phyloP scores from a whole-genome alignment of 371 early-diverging fungal genomes.

The Actinomucor elegans region DNA sequence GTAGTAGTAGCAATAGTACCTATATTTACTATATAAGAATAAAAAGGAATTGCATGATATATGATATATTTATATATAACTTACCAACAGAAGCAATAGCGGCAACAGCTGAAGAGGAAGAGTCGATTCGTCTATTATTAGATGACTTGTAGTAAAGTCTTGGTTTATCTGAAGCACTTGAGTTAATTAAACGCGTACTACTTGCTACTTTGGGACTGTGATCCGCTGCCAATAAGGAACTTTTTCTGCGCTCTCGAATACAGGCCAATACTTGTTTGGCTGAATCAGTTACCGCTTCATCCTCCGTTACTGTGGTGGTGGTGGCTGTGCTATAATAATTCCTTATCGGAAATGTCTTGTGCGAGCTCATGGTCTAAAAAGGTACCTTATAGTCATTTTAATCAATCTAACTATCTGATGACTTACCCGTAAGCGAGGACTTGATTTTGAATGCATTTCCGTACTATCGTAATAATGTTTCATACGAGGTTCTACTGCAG shows the following conservation, averaged over 20 bases:
- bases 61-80: too few species aligned
- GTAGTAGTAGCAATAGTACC: too few species aligned
- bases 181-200: not conserved
- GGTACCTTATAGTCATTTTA: not conserved
- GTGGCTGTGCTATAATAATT: not conserved
- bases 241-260: conserved; percentile 19
- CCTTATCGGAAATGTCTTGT: not conserved
- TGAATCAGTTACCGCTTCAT: conserved; percentile 8
- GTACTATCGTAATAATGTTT: not conserved
- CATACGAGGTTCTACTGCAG: not conserved
- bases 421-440: not conserved
- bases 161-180: too few species aligned
- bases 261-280: conserved; percentile 20
- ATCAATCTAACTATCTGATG: not conserved
- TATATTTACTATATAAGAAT: too few species aligned
- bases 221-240: conserved; percentile 1
- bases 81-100: too few species aligned
- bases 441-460: not conserved
- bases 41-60: too few species aligned
- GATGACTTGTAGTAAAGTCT: too few species aligned
- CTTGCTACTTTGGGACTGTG: not conserved
- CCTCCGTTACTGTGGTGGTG: not conserved
- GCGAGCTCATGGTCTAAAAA: not conserved
- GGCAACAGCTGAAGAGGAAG: too few species aligned
- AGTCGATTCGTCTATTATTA: too few species aligned